These are phyloP conservation scores for Barnettozyma hawaiiensis DNA, from an alignment of 1,139 yeast species.

Conservation along the genomic window DNA sequence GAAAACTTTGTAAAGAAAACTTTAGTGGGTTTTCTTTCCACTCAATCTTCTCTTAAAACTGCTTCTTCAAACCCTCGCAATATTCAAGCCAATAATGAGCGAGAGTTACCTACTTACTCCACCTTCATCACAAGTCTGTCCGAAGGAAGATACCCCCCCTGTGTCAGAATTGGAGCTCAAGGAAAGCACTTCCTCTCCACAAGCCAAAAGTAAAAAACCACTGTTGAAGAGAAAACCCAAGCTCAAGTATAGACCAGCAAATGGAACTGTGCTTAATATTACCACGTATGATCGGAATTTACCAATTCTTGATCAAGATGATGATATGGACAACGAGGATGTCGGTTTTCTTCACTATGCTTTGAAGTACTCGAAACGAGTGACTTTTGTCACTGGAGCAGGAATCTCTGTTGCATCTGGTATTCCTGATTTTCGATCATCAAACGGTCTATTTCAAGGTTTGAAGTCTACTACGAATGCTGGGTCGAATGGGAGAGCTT, in stretches of 20 bases:
- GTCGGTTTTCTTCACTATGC: conserved; percentile 39
- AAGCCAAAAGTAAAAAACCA: conserved; percentile 3
- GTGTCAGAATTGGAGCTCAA: neutral
- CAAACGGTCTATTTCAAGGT: conserved; percentile 67
- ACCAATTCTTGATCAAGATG: conserved; percentile 28
- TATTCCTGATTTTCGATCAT: conserved; percentile 87
- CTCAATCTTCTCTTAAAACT: too few species aligned
- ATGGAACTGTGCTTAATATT: conserved; percentile 36
- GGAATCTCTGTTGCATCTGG: conserved; percentile 92
- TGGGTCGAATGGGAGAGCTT: conserved; percentile 66
- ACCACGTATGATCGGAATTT: conserved; percentile 24
- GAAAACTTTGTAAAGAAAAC: too few species aligned
- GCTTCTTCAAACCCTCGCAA: neutral
- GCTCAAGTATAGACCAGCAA: conserved; percentile 36
- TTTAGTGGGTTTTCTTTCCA: too few species aligned
- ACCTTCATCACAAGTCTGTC: conserved; percentile 22
- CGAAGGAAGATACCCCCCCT: conserved; percentile 7
- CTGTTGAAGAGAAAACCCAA: conserved; percentile 33
- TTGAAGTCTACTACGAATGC: conserved; percentile 40
- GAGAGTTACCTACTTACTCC: conserved; percentile 22
- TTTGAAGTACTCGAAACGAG: conserved; percentile 41
- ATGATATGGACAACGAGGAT: conserved; percentile 31
- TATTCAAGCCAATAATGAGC: neutral
- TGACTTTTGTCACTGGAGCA: conserved; percentile 72
- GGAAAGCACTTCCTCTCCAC: neutral